A percentile compares a stretch with the other conserved stretches of the same genome.
Conservation (phyloP, 306 rosid genomes). For the Purshia tridentata region DNA sequence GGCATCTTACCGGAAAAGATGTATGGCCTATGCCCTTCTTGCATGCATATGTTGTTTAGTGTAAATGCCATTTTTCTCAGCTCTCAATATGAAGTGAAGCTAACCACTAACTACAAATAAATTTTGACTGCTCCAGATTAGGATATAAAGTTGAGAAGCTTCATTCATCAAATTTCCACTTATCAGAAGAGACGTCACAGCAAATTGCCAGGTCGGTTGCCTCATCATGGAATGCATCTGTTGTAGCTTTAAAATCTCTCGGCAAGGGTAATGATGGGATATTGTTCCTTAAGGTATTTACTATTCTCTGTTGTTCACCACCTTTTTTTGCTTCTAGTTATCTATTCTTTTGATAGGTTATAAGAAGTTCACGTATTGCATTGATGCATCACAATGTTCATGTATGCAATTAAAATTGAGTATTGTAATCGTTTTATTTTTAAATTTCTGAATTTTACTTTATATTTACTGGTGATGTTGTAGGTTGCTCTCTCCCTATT, state of each 20-base stretch:
- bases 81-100: slow-evolving; percentile 26
- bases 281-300: slow-evolving; percentile 65
- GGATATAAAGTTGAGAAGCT: slow-evolving; percentile 81
- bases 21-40: slow-evolving; percentile 42
- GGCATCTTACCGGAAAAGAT: slow-evolving; percentile 72
- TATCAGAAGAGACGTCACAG: slow-evolving; percentile 68
- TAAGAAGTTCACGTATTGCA: slow-evolving; percentile 1
- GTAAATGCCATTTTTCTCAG: not conserved
- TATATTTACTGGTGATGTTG: not conserved
- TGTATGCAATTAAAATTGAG: not conserved
- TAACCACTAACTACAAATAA: slow-evolving; percentile 26
- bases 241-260: slow-evolving; percentile 60
- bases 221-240: slow-evolving; percentile 69
- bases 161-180: slow-evolving; percentile 62
- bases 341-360: not conserved
- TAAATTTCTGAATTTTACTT: not conserved
- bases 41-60: slow-evolving; percentile 10
- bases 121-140: slow-evolving; percentile 50
- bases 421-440: not conserved
- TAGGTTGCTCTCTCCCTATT: slow-evolving; percentile 67
- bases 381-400: not conserved
- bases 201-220: slow-evolving; percentile 48
- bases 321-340: slow-evolving; percentile 2
- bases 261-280: slow-evolving; percentile 63
- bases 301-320: not conserved